Conservation (phyloP, 768 basidiomycete genomes). For the Ephemerocybe angulata region DNA sequence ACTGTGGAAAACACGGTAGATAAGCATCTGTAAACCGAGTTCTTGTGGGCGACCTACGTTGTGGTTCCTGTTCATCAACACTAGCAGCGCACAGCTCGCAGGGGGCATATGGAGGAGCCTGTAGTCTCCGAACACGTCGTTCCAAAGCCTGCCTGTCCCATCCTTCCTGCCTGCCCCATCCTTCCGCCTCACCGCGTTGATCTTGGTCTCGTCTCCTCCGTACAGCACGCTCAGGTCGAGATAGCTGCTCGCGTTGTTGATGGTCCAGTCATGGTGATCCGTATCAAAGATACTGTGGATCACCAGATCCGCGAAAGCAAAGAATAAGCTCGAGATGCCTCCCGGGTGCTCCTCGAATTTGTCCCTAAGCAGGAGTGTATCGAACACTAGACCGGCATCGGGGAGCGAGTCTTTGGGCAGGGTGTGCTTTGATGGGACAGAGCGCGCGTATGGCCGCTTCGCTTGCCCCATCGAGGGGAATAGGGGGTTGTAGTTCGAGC, state of each 20-base stretch:
- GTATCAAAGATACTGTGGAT: constrained; percentile 72
- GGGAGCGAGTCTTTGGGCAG: constrained; percentile 49
- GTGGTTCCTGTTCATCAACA: constrained; percentile 71
- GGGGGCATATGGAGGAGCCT: constrained; percentile 73
- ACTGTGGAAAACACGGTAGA: constrained; percentile 36
- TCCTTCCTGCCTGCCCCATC: constrained; percentile 65
- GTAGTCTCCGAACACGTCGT: constrained; percentile 68
- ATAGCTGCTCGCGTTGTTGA: constrained; percentile 70
- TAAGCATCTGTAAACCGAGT: constrained; percentile 7
- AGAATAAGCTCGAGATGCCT: constrained; percentile 71
- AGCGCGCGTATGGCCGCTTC: constrained; percentile 63
- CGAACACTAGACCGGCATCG: constrained; percentile 66
- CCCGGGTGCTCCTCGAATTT: constrained; percentile 55
- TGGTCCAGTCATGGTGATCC: constrained; percentile 42
- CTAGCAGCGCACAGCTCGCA: constrained; percentile 59
- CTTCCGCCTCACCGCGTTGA: constrained; percentile 49
- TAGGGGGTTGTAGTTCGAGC: constrained; percentile 55
- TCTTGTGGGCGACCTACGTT: constrained; percentile 44
- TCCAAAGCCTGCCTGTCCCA: constrained; percentile 62
- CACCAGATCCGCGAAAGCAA: constrained; percentile 74
- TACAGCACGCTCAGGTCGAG: constrained; percentile 75
- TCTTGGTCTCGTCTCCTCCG: constrained; percentile 48
- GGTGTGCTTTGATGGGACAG: constrained; percentile 49
- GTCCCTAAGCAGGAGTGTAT: constrained; percentile 56
- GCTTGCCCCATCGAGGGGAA: constrained; percentile 56